Evolutionary conservation across 2,329 filamentous ascomycete species (phyloP), one percentile per base, ranked within the genome.

Genomic region (Trichoderma semiorbis): DNA sequence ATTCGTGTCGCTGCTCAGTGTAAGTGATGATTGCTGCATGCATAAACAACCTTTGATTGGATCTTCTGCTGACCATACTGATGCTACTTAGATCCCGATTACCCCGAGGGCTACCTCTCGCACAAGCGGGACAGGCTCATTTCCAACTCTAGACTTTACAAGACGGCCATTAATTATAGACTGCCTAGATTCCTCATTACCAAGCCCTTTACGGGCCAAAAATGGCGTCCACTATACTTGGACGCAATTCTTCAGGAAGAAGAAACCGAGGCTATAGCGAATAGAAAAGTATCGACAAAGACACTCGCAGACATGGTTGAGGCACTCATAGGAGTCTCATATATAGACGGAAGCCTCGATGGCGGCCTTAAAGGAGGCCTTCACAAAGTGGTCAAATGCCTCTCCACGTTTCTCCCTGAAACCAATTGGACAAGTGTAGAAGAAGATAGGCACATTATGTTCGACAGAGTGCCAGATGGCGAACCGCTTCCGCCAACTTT

Each of bases 261-360:
- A 64, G 18, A 24, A 7, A 7, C n/a, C 3, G 18, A 11, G 10
- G 11, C 73, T 61, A n/a, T 28, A 1, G 43, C 66, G 7, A 26
- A 43, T 39, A 81, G 85, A 7, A 77, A 78, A 16, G 78, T 94
- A 36, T 92, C 93, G 0, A 92, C 90, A 1, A 98, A 98, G 78
- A 89, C 89, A 0, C 86, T 98, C 8, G 95, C 95, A 4, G 95
- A 98, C 76, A 91, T 98, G 0, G 87, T 97, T 0, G 95, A 98
- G 74, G 89, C 95, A 0, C 84, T 98, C 0, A 91, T 98, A 24
- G 95, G 94, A 1, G 92, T 90, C 1, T 88, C 92, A 0, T 94
- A 88, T 75, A 73, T 92, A 1, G 88, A 93, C 67, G 92, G 93
- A 1, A 92, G 92, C 0, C 82, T 92, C 16, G 62, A 82, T 43